Base-by-base conservation (phyloP, 805 yeast genomes). In the Hanseniaspora nectarophila region DNA sequence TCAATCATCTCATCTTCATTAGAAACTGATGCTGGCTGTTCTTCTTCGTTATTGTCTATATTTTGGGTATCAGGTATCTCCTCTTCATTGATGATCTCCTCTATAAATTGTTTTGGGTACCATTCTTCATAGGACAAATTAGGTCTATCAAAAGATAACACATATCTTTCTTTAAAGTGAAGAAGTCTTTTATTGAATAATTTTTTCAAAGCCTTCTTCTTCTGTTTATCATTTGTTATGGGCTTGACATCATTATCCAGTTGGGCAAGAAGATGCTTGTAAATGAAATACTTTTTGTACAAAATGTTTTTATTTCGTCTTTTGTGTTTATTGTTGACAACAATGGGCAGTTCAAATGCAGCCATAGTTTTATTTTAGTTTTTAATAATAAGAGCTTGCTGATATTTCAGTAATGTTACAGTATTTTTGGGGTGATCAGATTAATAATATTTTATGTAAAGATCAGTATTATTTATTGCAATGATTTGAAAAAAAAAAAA, bases 81-180 rank as follows among this genome's bases (percentile, higher is more conserved):
- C 1, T 12, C 29, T 34, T 26, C 39, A 7, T 26, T 23, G 10
- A 15, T 7, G 16, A 16, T 26, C 23, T 28, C 18, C 21, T 40
- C 34, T 32, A 34, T 49, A 26, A 49, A 33, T 16, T 40, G 42
- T 4, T 31, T 40, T 24, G 53, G 53, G 16, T 49, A 49, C 69
- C 69, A 66, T 37, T 57, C 53, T 50, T 66, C 69, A 53, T 56
- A 65, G 8, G 60, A 57, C 7, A 57, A 56, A 48, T 64, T 63
- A 32, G 68, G 68, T 54, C 62, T 63, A 31, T 61, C 62, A 51
- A 63, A 59, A 16, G 55, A 56, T n/a, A 55, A 55, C 35, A 58
- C 59, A 50, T 56, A 65, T 34, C 51, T 60, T 23, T 59, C 58
- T 44, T 60, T 66, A 34, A 46, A 53, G 15, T 12, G 6, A 12